Base-by-base conservation (phyloP, 257 asterid species). In the Ilex aquifolium region DNA sequence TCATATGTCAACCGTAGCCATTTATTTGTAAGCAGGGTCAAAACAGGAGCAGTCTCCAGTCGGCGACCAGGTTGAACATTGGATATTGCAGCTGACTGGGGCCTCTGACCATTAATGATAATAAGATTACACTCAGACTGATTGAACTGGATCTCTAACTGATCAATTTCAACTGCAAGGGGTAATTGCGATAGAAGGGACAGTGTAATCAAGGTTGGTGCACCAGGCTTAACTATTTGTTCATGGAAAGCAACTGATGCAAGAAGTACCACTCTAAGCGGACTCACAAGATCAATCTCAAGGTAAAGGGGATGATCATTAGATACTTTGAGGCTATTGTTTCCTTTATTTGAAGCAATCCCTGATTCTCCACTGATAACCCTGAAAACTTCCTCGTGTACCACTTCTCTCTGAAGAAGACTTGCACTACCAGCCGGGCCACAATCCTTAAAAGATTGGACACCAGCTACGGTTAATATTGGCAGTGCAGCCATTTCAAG, bases 401-500 rank as follows among this genome's bases (percentile, higher is more conserved):
- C 84, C 63, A 71, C 72, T 69, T 72, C 79, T 79, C 92, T 90
- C 82, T 78, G 95, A 10, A 76, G 65, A 78, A 87, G 87, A 65
- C 80, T 75, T 44, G 87, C 85, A 42, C 91, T 85, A 60, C 88
- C 95, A 76, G 96, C 88, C 60, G 97, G 98, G 60, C 95, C 90
- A 65, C 77, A 77, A 67, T 85, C 88, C 81, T 77, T 81, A 62
- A 77, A 69, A 7, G 63, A 75, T 44, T 77, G 77, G 65, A 69
- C 80, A 53, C 56, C 58, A 32, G 63, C 76, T 72, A 81, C 62
- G 49, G 62, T 66, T 68, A 83, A 84, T 57, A 82, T 77, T 21
- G 99, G 99, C 63, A 93, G 73, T 30, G 97, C 92, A 72, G 99
- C 94, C 97, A 89, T 85, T 79, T 90, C 99, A 80, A 93, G 97